Evolutionary conservation across 306 rosid genomes (phyloP), one percentile per base, ranked within the genome.

Genomic region (Notholithocarpus densiflorus): DNA sequence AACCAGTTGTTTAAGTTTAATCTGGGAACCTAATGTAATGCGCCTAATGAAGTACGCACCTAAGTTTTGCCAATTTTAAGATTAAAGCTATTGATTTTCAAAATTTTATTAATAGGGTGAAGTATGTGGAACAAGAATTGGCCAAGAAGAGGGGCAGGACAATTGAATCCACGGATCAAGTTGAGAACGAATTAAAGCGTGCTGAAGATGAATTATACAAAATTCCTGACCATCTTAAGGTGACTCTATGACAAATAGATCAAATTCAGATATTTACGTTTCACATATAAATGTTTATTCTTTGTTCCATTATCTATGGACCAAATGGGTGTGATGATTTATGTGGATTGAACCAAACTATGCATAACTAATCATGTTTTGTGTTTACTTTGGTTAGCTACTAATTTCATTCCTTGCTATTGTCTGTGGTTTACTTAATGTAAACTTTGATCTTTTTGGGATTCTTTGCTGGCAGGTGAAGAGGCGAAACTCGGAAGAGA

Each of bases 221-320:
- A 85, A 91, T 95, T 78, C 98, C 99, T 61, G 99, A 95, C 76
- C 98, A 95, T 91, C 97, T 95, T 68, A 95, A 95, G 87, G 99
- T 95, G 73, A 59, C 24, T 59, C 65, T 23, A 13, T 27, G 11
- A 10, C 17, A 59, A 59, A 23, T 27, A 31, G 34, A 9, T 15
- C 15, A 7, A 34, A 4, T 24, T n/a, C 21, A 53, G 13, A 71
- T 19, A 23, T 14, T 69, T 55, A 52, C 53, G 17, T 48, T 13
- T 32, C 21, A 4, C 27, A 60, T 18, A 64, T 18, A 4, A 14
- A 62, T 62, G 40, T 27, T 62, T 18, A 3, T 66, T 34, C 17
- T 34, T 34, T 66, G 4, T 20, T 27, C 70, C 6, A 64, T 34
- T 32, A 17, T 64, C 32, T 66, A 31, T 32, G 24, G 24, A 31